phyloP scores from a whole-genome alignment of 495 filamentous ascomycete species.

The Talaromyces thailandensis region DNA sequence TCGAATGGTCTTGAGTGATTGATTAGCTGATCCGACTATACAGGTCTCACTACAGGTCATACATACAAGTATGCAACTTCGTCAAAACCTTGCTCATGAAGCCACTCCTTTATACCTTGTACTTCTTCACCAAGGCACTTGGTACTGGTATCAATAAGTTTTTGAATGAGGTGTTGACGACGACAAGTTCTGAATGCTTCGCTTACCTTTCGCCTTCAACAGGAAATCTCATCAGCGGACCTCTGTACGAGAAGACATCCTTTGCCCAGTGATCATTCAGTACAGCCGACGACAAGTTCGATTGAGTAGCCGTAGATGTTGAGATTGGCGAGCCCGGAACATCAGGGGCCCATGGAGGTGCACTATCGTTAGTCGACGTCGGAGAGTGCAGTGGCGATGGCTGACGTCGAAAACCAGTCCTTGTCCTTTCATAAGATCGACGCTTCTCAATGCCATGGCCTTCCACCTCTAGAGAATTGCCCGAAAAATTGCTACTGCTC shows the following conservation, averaged over 20 bases:
- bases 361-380: conserved; percentile 19
- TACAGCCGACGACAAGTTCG: conserved; percentile 17
- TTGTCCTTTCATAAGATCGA: conserved; percentile 31
- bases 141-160: conserved; percentile 30
- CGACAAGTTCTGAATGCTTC: background rate
- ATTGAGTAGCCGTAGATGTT: conserved; percentile 29
- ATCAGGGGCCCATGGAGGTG: conserved; percentile 28
- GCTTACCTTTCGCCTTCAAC: conserved; percentile 32
- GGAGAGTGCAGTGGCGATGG: conserved; percentile 22
- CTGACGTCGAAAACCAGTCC: conserved; percentile 23
- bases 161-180: background rate
- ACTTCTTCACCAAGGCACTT: conserved; percentile 38
- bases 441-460: conserved; percentile 23
- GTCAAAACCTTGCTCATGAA: conserved; percentile 29
- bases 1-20: conserved; percentile 27
- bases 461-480: conserved; percentile 15
- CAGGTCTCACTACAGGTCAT: background rate
- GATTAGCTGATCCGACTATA: background rate
- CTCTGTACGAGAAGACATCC: conserved; percentile 33
- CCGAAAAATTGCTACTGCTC: conserved; percentile 20
- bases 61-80: conserved; percentile 39
- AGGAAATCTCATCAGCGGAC: conserved; percentile 30
- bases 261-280: conserved; percentile 43
- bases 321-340: conserved; percentile 32
- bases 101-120: conserved; percentile 22